Evolutionary conservation across 164 flowering plant species (phyloP), one percentile per base, ranked within the genome.

Genomic region (Magnolia officinalis): DNA sequence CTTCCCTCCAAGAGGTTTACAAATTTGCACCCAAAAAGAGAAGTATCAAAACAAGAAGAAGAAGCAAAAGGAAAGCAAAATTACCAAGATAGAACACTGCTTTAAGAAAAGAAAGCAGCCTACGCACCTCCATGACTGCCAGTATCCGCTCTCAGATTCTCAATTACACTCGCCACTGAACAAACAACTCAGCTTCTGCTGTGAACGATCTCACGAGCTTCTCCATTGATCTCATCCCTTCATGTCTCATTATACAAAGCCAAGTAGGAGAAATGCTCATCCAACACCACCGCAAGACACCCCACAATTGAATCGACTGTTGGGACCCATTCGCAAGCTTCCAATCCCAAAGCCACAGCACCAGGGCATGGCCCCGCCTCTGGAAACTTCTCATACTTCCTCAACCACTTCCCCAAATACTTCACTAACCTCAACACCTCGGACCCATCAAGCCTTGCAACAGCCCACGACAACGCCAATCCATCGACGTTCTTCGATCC

Each of bases 391-490:
- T 90, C 89, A 73, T 89, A 96, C 80, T 96, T 92, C 76, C 78
- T 90, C 85, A 94, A 69, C 99, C 98, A 96, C 81, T 94, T 96
- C 19, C 86, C 87, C 68, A 94, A 72, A 72, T 96, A 96, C 76
- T 77, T 61, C 78, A 91, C 78, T 85, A 96, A 80, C 16, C 80
- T 79, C 86, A 82, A 77, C 81, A 88, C 81, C 85, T 92, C 95
- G 26, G 74, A 70, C 24, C 87, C 89, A 79, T 77, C 84, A 81
- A 96, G 81, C 81, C 85, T 88, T 50, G 89, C 78, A 2, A 94
- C 65, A 6, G 90, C 81, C 72, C 88, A 82, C 0, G 95, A 78
- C n/a, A 90, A 80, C 10, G 87, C 80, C 45, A 90, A 83, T 14
- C 89, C 96, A 78, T 90, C 96, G 19, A 86, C 72, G 61, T 85